These are phyloP conservation scores for Linnemannia zychae DNA, from an alignment of 192 early-diverging fungal genomes.

Conservation along the genomic window DNA sequence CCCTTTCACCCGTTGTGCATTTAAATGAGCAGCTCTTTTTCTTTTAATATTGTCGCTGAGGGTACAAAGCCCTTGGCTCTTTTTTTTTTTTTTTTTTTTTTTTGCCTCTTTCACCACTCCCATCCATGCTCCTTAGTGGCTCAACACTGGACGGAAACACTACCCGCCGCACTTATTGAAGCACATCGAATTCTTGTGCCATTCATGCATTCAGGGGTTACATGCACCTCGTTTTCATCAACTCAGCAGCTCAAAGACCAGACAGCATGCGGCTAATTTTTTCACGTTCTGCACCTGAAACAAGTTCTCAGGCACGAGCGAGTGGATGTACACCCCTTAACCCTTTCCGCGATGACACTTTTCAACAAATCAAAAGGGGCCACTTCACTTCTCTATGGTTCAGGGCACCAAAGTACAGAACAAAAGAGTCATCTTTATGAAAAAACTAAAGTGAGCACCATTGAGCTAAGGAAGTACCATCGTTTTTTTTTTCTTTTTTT, in stretches of 20 bases:
- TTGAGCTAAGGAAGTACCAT: too few relatives aligned
- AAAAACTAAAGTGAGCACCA: too few relatives aligned
- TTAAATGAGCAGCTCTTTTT: neutral
- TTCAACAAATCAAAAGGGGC: neutral
- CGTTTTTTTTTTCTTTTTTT: neutral
- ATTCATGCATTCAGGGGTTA: too few relatives aligned
- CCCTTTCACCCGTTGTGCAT: neutral
- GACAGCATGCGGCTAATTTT: too few relatives aligned
- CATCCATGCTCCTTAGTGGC: neutral
- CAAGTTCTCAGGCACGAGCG: too few relatives aligned
- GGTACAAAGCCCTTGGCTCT: neutral
- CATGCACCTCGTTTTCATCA: too few relatives aligned
- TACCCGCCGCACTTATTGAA: neutral
- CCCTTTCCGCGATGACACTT: neutral
- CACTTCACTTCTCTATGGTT: neutral
- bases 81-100: neutral
- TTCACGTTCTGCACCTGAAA: too few relatives aligned
- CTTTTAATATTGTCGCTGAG: neutral
- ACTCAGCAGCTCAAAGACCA: too few relatives aligned
- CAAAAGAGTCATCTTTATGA: too few relatives aligned
- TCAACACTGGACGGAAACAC: neutral
- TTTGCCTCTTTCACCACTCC: neutral
- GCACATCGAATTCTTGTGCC: too few relatives aligned
- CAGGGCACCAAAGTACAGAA: too few relatives aligned
- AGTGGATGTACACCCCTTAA: constrained; percentile 1